phyloP scores from a whole-genome alignment of 352 stramenopile species.

The Globisporangium cylindrosporum region DNA sequence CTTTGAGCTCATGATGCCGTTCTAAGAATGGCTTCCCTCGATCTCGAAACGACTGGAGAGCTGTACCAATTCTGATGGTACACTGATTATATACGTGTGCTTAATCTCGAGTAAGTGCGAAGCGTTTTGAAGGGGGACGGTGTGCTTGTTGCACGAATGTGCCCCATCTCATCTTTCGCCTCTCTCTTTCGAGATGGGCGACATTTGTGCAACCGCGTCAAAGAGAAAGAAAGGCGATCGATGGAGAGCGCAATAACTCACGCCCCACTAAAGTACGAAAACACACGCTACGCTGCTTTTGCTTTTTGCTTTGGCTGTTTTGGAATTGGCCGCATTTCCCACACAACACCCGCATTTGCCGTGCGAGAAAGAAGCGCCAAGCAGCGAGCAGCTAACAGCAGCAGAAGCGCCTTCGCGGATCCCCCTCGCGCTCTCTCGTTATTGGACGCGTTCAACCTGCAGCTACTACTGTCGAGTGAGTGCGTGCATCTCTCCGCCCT shows the following conservation, averaged over 20 bases:
- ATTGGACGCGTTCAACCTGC: too few species aligned
- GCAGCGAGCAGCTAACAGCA: not conserved
- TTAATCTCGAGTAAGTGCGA: not conserved
- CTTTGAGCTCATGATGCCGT: not conserved
- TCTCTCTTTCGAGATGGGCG: not conserved
- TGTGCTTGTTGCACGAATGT: not conserved
- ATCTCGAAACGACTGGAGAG: not conserved
- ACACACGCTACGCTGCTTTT: too few species aligned
- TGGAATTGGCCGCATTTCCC: not conserved
- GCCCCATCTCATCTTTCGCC: not conserved
- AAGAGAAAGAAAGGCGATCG: conserved; percentile 1
- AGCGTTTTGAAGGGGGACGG: not conserved
- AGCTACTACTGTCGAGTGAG: too few species aligned
- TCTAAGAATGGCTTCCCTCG: conserved; percentile 4
- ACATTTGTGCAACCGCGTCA: not conserved
- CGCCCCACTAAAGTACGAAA: not conserved
- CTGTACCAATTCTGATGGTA: not conserved
- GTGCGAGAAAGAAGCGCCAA: not conserved
- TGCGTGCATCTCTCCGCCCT: not conserved
- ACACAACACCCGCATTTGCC: not conserved
- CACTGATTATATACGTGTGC: not conserved
- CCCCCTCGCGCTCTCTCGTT: not conserved
- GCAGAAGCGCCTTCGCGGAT: not conserved
- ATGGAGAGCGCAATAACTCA: not conserved
- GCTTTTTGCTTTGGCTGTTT: not conserved